These are phyloP conservation scores for Daldinia sp. DNA, from an alignment of 2,329 filamentous ascomycete genomes.

Conservation along the genomic window DNA sequence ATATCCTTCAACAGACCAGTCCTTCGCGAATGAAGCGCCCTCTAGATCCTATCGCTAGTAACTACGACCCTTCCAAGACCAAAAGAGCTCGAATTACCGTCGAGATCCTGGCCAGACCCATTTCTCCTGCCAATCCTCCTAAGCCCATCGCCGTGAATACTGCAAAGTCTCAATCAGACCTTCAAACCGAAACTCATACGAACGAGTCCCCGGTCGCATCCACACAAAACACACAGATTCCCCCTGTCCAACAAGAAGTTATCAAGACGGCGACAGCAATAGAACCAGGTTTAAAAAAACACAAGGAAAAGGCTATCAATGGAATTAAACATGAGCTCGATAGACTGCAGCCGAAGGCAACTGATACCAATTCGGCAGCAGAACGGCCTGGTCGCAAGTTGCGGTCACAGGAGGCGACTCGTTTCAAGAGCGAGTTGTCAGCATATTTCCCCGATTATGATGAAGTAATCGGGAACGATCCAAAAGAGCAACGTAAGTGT, in stretches of 20 bases:
- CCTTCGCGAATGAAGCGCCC: conserved; percentile 58
- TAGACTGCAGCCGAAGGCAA: conserved; percentile 59
- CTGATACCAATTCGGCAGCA: conserved; percentile 51
- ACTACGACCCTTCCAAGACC: conserved; percentile 54
- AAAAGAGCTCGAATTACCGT: conserved; percentile 63
- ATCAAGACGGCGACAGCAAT: conserved; percentile 40
- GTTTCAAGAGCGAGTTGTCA: conserved; percentile 90
- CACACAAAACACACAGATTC: conserved; percentile 36
- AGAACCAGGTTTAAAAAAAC: conserved; percentile 53
- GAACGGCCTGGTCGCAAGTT: conserved; percentile 77
- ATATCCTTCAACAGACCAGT: conserved; percentile 47
- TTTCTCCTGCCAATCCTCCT: conserved; percentile 36
- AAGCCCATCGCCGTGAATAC: conserved; percentile 41
- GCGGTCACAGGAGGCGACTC: conserved; percentile 83
- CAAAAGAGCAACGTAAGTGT: conserved; percentile 76
- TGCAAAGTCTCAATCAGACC: conserved; percentile 31
- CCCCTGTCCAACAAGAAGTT: conserved; percentile 33
- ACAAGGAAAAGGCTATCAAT: conserved; percentile 67
- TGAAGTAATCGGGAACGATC: conserved; percentile 87
- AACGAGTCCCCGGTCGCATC: conserved; percentile 35
- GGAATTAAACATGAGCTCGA: conserved; percentile 69
- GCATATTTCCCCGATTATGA: conserved; percentile 95
- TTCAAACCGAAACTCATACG: conserved; percentile 18
- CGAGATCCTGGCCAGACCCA: conserved; percentile 56
- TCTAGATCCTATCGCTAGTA: conserved; percentile 55